These are phyloP conservation scores for Xylaria hypoxylon DNA, from an alignment of 2,329 filamentous ascomycete species.

Conservation along the genomic window DNA sequence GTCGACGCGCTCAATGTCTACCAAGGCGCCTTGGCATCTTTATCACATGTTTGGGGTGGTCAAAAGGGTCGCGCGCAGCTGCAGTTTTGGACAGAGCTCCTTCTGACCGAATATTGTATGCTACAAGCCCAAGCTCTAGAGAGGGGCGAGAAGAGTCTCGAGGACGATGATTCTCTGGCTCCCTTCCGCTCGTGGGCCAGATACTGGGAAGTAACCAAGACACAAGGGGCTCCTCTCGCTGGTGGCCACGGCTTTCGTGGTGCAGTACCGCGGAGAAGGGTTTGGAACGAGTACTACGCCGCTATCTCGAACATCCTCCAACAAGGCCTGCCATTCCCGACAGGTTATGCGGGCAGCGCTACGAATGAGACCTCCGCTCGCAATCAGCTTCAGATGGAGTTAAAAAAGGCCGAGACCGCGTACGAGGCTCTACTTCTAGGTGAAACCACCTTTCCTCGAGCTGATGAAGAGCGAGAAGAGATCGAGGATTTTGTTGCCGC, in stretches of 20 bases:
- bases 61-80: constrained; percentile 72
- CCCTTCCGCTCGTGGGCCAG: constrained; percentile 75
- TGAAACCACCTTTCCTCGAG: constrained; percentile 86
- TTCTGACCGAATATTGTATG: constrained; percentile 80
- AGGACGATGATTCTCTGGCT: constrained; percentile 65
- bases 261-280: constrained; percentile 70
- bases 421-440: constrained; percentile 84
- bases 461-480: constrained; percentile 80
- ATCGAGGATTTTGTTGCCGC: constrained; percentile 85
- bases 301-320: constrained; percentile 82
- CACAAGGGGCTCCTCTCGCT: constrained; percentile 56
- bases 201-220: constrained; percentile 70
- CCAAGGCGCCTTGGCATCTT: constrained; percentile 71
- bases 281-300: constrained; percentile 89
- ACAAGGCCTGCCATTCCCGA: constrained; percentile 70
- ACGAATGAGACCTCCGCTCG: constrained; percentile 65
- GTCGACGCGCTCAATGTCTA: constrained; percentile 75
- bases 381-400: constrained; percentile 76
- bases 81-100: constrained; percentile 81
- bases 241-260: constrained; percentile 70
- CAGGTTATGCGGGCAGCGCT: constrained; percentile 57
- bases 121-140: constrained; percentile 71
- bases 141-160: constrained; percentile 61
- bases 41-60: constrained; percentile 65
- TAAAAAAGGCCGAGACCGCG: constrained; percentile 80